A percentile compares a stretch with the other conserved stretches of the same genome.
Evolutionary conservation across 169 alveolate species (phyloP).

Genomic region (Plasmodium malariae): DNA sequence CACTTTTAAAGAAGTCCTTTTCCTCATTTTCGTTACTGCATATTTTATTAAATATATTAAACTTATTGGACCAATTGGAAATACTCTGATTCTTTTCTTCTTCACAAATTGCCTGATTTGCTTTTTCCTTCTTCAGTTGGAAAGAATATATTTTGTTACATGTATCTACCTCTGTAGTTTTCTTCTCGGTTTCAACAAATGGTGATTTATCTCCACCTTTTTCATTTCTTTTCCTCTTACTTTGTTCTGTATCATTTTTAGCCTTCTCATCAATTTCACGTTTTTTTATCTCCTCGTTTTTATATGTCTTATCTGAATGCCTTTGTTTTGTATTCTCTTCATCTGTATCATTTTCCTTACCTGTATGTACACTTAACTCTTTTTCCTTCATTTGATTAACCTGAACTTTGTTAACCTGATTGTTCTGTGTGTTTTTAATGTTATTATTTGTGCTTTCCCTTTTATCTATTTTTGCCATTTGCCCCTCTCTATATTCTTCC

Average conservation of each 20-base stretch:
- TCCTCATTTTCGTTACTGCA: neutral
- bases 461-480: neutral
- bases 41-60: neutral
- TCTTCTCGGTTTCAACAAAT: neutral
- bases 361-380: neutral
- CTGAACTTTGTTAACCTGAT: neutral
- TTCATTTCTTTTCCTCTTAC: neutral
- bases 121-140: constrained; percentile 3
- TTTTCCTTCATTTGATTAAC: neutral
- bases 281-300: neutral
- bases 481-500: neutral
- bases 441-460: neutral
- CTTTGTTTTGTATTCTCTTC: neutral
- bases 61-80: neutral
- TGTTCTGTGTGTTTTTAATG: neutral
- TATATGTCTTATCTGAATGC: neutral
- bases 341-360: neutral
- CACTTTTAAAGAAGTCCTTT: neutral
- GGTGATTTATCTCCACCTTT: neutral
- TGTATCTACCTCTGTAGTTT: neutral
- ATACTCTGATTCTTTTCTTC: neutral
- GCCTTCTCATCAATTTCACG: neutral
- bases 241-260: neutral
- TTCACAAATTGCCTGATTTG: neutral
- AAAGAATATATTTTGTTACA: neutral